Conservation (phyloP, 1,284 basidiomycete species). For the Mycosarcoma maydis region DNA sequence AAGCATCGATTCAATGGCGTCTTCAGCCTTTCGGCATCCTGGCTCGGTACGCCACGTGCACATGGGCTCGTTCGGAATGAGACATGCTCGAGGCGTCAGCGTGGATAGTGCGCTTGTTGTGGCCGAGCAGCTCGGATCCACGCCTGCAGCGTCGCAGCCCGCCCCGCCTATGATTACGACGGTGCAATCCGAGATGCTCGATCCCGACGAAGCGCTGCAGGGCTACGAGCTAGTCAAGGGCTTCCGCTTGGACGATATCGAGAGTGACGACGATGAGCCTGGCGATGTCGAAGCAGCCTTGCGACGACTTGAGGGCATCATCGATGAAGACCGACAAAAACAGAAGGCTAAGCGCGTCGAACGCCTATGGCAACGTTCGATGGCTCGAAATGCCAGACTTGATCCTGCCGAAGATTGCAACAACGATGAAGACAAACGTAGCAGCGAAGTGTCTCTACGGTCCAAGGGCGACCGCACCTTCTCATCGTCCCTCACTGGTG, state of each 20-base stretch:
- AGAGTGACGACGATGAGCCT: constrained; percentile 59
- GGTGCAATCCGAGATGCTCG: constrained; percentile 57
- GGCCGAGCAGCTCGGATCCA: constrained; percentile 9
- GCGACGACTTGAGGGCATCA: constrained; percentile 58
- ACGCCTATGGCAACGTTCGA: constrained; percentile 47
- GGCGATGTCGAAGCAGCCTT: constrained; percentile 62
- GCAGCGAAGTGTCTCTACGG: constrained; percentile 14
- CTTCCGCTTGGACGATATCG: constrained; percentile 53
- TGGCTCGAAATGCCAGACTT: constrained; percentile 32
- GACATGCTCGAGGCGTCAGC: constrained; percentile 29
- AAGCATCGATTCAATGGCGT: constrained; percentile 53
- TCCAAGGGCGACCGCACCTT: constrained; percentile 25
- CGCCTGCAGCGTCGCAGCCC: not conserved
- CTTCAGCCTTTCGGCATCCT: constrained; percentile 28
- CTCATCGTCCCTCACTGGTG: constrained; percentile 30
- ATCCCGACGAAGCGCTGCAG: constrained; percentile 58
- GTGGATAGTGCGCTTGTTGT: constrained; percentile 30
- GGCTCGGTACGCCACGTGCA: constrained; percentile 14
- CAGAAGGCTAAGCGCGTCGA: constrained; percentile 52
- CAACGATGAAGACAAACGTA: not conserved
- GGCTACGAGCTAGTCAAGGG: constrained; percentile 63
- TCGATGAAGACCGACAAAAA: constrained; percentile 59
- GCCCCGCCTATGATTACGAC: constrained; percentile 45
- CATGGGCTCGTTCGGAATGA: constrained; percentile 22
- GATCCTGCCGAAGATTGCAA: constrained; percentile 4